Base-by-base conservation (phyloP, 2,329 filamentous ascomycete species). In the Exophiala oligosperma region DNA sequence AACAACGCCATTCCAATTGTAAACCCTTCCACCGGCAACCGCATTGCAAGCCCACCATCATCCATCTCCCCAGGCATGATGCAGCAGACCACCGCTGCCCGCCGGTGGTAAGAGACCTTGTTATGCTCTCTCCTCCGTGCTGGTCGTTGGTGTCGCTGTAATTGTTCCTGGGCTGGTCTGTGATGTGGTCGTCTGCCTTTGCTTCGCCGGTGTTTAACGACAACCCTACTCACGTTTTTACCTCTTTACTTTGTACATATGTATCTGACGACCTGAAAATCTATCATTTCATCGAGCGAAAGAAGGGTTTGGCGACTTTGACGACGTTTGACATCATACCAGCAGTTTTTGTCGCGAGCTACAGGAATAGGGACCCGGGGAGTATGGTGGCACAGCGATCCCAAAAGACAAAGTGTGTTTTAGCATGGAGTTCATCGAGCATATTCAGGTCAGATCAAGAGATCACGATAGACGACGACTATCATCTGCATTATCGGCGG, bases 1-100 rank as follows among this genome's bases (percentile, higher is more conserved):
- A 91, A 92, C 76, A 97, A 97, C 75, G 91, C 94, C 70, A 97
- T 97, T 67, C 93, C 93, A 59, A 99, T 99, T 73, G 91, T 97
- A 76, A 96, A 99, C 81, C 94, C 94, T 54, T 90, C 85, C 67
- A 97, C 93, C 57, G 92, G 94, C 71, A 86, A 92, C 74, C 84
- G 86, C 70, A 88, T 97, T 80, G 87, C 91, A 56, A 96, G 91
- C 79, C 93, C 93, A 66, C 91, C 93, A 26, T 88, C 88, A 62
- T 86, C 83, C 64, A 82, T 87, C 70, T 86, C 84, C 56, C 85
- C 85, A 59, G 82, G 79, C 71, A 81, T 84, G 77, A 82, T 84
- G 79, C 84, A 86, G 78, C 79, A 82, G 71, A 77, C 80, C 54
- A 64, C 66, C 40, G 60, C 66, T 57, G 60, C 62, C 57, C 66